Percentiles rank a stretch among this genome's conserved stretches.
Conservation (phyloP, 2,329 filamentous ascomycete genomes). For the Calycina herbarum region DNA sequence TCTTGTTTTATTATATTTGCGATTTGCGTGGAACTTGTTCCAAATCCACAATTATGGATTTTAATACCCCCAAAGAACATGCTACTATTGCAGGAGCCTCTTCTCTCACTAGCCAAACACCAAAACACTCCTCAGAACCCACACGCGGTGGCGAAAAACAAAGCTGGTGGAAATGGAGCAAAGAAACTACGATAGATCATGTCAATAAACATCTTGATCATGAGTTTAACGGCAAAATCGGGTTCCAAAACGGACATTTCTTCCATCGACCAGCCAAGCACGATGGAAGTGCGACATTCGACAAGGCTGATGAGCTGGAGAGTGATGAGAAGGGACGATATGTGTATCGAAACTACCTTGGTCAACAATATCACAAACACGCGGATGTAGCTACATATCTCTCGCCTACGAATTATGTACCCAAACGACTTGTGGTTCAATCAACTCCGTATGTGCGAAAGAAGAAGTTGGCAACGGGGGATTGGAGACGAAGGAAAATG, state of each 20-base stretch:
- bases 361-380: slow-evolving; percentile 27
- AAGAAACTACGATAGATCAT: neutral
- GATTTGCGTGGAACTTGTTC: neutral
- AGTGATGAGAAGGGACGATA: slow-evolving; percentile 18
- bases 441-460: slow-evolving; percentile 22
- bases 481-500: slow-evolving; percentile 30
- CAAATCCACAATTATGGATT: neutral
- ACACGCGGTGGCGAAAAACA: neutral
- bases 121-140: slow-evolving; percentile 3
- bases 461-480: slow-evolving; percentile 19
- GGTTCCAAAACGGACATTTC: slow-evolving; percentile 14
- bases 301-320: slow-evolving; percentile 15
- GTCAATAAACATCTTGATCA: slow-evolving; percentile 7
- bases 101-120: neutral
- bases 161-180: slow-evolving; percentile 3
- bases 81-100: neutral
- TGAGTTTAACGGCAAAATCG: slow-evolving; percentile 16
- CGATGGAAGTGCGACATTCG: slow-evolving; percentile 8
- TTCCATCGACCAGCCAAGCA: slow-evolving; percentile 17
- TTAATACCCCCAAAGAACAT: neutral
- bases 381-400: slow-evolving; percentile 33
- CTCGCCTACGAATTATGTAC: slow-evolving; percentile 29
- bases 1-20: neutral
- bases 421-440: slow-evolving; percentile 31
- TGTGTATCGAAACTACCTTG: slow-evolving; percentile 28